Evolutionary conservation across 257 asterid species (phyloP).

Genomic region (Thymus mandschuricus): DNA sequence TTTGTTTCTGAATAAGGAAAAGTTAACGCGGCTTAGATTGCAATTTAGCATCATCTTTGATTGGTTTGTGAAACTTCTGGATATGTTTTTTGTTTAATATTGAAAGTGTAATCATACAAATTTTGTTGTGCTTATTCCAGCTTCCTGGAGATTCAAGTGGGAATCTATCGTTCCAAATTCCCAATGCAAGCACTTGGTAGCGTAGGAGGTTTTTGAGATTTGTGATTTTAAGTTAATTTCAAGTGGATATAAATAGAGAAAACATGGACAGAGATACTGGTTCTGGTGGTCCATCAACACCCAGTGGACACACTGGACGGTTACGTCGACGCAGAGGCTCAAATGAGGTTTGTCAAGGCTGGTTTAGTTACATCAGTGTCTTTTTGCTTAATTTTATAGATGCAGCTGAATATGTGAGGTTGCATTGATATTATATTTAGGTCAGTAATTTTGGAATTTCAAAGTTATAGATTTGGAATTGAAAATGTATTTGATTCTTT

Average conservation of each 20-base stretch:
- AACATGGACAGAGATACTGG: slow-evolving; percentile 79
- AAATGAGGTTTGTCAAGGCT: slow-evolving; percentile 66
- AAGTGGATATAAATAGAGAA: slow-evolving; percentile 32
- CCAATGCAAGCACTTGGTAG: slow-evolving; percentile 14
- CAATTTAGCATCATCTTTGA: background rate
- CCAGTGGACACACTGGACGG: slow-evolving; percentile 60
- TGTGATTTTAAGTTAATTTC: slow-evolving; percentile 3
- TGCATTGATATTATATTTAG: background rate
- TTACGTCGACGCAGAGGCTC: slow-evolving; percentile 90
- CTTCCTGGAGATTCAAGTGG: slow-evolving; percentile 34
- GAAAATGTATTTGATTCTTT: background rate
- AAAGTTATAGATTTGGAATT: background rate
- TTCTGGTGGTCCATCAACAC: slow-evolving; percentile 58
- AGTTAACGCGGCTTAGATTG: background rate
- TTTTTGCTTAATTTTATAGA: background rate
- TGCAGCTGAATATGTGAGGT: background rate
- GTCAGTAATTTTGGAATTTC: background rate
- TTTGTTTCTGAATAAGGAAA: slow-evolving; percentile 15
- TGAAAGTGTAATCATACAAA: background rate
- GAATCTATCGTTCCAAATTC: slow-evolving; percentile 1
- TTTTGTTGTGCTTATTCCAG: slow-evolving; percentile 28
- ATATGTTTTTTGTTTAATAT: slow-evolving; percentile 18
- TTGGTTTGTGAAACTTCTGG: background rate
- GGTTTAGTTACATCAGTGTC: background rate
- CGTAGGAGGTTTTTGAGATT: slow-evolving; percentile 14